Conservation (phyloP, 2,329 filamentous ascomycete genomes). For the Aureobasidium sp. region DNA sequence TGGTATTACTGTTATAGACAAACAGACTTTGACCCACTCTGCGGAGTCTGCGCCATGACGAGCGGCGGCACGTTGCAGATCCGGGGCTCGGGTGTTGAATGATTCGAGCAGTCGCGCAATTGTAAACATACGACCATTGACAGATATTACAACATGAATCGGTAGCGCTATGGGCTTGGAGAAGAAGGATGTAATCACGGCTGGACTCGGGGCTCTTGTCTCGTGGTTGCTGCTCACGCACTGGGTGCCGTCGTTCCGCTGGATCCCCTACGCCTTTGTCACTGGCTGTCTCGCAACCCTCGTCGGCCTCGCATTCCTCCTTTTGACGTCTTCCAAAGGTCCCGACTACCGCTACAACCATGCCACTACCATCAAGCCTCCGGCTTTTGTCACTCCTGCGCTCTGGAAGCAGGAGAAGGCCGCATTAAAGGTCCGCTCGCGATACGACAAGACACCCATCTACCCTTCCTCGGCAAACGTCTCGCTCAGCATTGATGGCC, state of each 20-base stretch:
- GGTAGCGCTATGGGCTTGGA: conserved; percentile 52
- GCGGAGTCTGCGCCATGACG: background rate
- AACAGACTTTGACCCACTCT: background rate
- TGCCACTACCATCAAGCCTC: conserved; percentile 28
- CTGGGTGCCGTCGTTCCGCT: conserved; percentile 76
- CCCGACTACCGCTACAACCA: conserved; percentile 47
- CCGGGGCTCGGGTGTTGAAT: background rate
- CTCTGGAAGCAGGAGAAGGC: conserved; percentile 64
- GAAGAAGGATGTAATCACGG: conserved; percentile 62
- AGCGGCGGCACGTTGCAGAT: background rate
- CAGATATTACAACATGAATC: background rate
- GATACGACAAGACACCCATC: conserved; percentile 60
- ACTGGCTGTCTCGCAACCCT: conserved; percentile 53
- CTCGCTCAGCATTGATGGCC: conserved; percentile 67
- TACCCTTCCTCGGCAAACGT: conserved; percentile 69
- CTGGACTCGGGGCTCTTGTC: conserved; percentile 62
- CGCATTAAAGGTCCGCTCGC: conserved; percentile 54
- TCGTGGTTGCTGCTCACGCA: conserved; percentile 80
- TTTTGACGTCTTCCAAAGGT: conserved; percentile 54
- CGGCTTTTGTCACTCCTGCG: conserved; percentile 18
- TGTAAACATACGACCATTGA: conserved; percentile 6
- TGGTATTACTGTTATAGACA: too few relatives aligned
- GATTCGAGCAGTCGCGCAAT: background rate
- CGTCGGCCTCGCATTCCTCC: conserved; percentile 47
- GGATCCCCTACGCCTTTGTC: conserved; percentile 75